Evolutionary conservation across 805 yeast species (phyloP), one percentile per base, ranked within the genome.

Genomic region (Metschnikowia cubensis): DNA sequence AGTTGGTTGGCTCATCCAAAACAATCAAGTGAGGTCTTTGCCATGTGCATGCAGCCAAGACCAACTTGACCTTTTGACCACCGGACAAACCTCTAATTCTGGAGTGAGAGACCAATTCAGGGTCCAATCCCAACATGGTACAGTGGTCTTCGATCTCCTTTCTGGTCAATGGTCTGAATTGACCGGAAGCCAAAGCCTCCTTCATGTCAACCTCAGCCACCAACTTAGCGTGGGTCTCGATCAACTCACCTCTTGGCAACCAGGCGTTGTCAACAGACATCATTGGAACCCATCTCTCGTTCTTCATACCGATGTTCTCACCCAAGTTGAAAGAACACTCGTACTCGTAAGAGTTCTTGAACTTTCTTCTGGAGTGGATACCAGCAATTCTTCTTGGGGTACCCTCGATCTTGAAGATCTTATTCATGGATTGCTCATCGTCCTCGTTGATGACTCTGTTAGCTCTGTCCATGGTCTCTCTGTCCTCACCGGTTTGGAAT

Each of bases 401-500:
- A 79, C 97, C 96, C 77, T 94, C 99, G 71, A 94, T 84, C 87
- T 89, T 90, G 91, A 90, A 94, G 80, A 94, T 87, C 84, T 92
- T 94, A 91, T 94, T 90, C 99, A 94, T 94, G 73, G 95, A 89
- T 77, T 85, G 83, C 83, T 91, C 97, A 80, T 94, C 99, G 66
- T 82, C 79, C 82, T 94, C 99, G 73, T 87, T 90, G 75, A 94
- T 90, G 76, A 86, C 92, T 84, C 99, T 89, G 77, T 95, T 89
- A 74, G 98, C 99, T 83, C 98, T 89, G 84, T 94, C 99, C 99
- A 94, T 94, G 79, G 99, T 94, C 84, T 94, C 99, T 83, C 99
- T 90, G 80, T 94, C 99, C 83, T 94, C 99, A 91, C 99, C 99
- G 73, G 99, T 94, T 83, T 94, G 99, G 97, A 92, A 94, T 87